Conservation (phyloP, 805 yeast genomes). For the Lachancea kluyveri region DNA sequence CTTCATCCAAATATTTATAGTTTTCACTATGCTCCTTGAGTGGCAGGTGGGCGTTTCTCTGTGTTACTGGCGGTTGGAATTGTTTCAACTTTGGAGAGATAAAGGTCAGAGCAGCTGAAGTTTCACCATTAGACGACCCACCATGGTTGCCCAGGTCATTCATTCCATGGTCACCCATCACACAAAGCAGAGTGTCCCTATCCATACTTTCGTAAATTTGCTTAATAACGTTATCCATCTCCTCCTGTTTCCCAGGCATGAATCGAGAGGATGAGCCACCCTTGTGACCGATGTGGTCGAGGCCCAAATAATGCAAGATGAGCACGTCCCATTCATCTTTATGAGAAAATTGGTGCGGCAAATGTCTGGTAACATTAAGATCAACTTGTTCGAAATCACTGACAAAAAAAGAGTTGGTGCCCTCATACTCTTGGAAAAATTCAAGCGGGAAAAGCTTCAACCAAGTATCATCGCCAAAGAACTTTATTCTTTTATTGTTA, state of each 20-base stretch:
- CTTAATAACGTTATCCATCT: conserved; percentile 71
- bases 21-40: conserved; percentile 30
- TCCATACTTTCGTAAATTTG: conserved; percentile 42
- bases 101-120: conserved; percentile 74
- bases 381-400: conserved; percentile 95
- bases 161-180: conserved; percentile 96
- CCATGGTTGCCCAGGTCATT: conserved; percentile 95
- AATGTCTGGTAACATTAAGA: conserved; percentile 83
- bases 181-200: conserved; percentile 56
- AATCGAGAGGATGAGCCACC: conserved; percentile 81
- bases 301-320: conserved; percentile 84
- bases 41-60: conserved; percentile 13
- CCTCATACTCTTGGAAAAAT: conserved; percentile 62
- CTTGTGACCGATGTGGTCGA: conserved; percentile 97
- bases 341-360: conserved; percentile 48
- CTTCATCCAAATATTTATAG: conserved; percentile 49
- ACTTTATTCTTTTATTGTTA: conserved; percentile 45
- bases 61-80: conserved; percentile 15
- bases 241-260: conserved; percentile 78
- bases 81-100: conserved; percentile 53
- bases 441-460: conserved; percentile 70
- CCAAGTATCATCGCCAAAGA: conserved; percentile 99
- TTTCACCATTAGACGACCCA: conserved; percentile 89
- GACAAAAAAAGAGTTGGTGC: conserved; percentile 91
- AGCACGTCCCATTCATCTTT: conserved; percentile 69